Conservation (phyloP, 331 rosid genomes). For the Malus hybrid region DNA sequence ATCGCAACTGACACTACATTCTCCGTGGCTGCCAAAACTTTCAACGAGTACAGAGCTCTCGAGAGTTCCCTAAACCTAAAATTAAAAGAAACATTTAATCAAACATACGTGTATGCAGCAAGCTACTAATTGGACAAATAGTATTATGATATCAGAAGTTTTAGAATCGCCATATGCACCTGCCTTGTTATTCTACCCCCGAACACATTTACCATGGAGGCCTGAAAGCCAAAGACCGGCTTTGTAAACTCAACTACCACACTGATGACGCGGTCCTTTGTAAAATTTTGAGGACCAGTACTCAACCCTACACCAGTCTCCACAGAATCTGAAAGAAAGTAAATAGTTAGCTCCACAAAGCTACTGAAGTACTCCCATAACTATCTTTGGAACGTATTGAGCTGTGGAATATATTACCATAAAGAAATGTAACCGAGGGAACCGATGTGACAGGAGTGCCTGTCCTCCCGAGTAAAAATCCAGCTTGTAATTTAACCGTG, state of each 20-base stretch:
- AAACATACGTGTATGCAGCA: not conserved
- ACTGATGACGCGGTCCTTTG: slow-evolving; percentile 34
- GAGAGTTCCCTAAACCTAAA: slow-evolving; percentile 53
- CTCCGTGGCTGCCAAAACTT: slow-evolving; percentile 32
- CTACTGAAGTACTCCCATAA: not conserved
- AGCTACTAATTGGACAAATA: not conserved
- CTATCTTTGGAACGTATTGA: not conserved
- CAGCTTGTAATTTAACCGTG: slow-evolving; percentile 30
- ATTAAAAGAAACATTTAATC: no score
- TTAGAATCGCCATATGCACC: slow-evolving; percentile 23
- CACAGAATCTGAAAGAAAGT: slow-evolving; percentile 28
- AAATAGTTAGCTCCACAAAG: slow-evolving; percentile 9
- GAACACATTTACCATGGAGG: slow-evolving; percentile 36
- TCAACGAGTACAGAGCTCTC: slow-evolving; percentile 59
- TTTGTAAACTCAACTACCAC: slow-evolving; percentile 58
- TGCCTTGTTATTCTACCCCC: slow-evolving; percentile 67
- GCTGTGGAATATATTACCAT: slow-evolving; percentile 27
- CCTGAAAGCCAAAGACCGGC: slow-evolving; percentile 62
- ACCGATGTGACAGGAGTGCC: slow-evolving; percentile 52
- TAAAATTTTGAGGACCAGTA: slow-evolving; percentile 35
- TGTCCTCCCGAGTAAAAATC: slow-evolving; percentile 35
- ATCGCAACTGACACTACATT: slow-evolving; percentile 39
- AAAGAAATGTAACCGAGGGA: slow-evolving; percentile 48
- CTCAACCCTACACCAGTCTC: slow-evolving; percentile 43
- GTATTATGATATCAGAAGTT: slow-evolving; percentile 1